Percentiles rank a stretch among this genome's conserved stretches.
Conservation (phyloP, 2,329 filamentous ascomycete genomes). For the Penicillium sp. region DNA sequence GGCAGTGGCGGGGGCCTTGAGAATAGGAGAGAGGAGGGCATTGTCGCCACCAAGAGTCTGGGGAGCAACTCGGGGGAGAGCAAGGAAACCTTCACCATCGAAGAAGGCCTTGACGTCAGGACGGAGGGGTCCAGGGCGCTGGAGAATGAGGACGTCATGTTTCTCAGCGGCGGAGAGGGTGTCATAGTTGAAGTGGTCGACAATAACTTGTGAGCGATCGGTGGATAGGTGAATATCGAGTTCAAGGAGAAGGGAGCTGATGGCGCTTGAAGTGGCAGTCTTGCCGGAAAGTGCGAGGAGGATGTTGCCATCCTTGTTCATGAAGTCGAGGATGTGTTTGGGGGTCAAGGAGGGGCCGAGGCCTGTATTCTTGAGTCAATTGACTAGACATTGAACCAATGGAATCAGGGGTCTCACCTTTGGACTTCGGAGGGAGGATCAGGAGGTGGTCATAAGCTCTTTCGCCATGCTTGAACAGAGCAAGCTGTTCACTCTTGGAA, state of each 20-base stretch:
- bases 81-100: constrained; percentile 64
- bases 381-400: constrained; percentile 8
- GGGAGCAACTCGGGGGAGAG: constrained; percentile 77
- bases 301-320: constrained; percentile 89
- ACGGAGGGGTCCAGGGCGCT: constrained; percentile 64
- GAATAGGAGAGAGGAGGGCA: constrained; percentile 73
- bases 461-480: constrained; percentile 82
- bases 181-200: constrained; percentile 97
- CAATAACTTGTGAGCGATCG: constrained; percentile 79
- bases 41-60: constrained; percentile 75
- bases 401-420: constrained; percentile 58
- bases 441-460: constrained; percentile 87
- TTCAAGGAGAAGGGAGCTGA: constrained; percentile 78
- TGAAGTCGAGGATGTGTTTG: constrained; percentile 81
- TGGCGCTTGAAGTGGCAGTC: constrained; percentile 65
- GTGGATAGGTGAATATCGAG: constrained; percentile 83
- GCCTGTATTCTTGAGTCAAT: constrained; percentile 51
- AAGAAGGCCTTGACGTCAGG: constrained; percentile 76
- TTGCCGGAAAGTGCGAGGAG: constrained; percentile 77
- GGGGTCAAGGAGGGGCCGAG: constrained; percentile 87
- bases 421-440: constrained; percentile 83
- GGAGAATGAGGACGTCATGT: constrained; percentile 83
- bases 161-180: constrained; percentile 69
- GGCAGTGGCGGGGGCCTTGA: constrained; percentile 78
- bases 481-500: constrained; percentile 73